Base-by-base conservation (phyloP, 2,329 filamentous ascomycete genomes). In the Pseudocercospora macadamiae region DNA sequence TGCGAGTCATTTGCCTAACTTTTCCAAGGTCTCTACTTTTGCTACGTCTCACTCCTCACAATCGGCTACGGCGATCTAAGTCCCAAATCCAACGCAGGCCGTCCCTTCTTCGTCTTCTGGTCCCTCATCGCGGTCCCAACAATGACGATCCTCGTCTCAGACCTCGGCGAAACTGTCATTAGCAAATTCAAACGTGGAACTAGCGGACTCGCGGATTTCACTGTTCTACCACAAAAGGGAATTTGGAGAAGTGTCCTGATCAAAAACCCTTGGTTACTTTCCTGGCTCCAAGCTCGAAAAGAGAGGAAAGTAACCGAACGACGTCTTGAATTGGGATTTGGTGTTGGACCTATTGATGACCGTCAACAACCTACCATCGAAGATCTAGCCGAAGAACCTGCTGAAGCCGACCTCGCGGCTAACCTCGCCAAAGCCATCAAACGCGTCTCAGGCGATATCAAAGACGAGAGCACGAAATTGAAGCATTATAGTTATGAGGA, bases 71-170 rank as follows among this genome's bases (percentile, higher is more conserved):
- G 93, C 3, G 91, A 96, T 64, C 74, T 88, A 4, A 86, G 87
- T 1, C 91, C 91, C 0, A 79, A 86, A n/a, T 90, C 88, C 1
- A 93, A 92, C 63, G 83, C 87, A 0, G 91, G 90, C 1, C 87
- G 90, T 55, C 86, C 90, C 0, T 96, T 96, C 72, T 97, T 96
- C 68, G 90, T 97, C n/a, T 87, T 96, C 56, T 97, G 93, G 93
- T 90, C 88, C 12, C 74, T 97, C 1, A 82, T 96, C 23, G 91
- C 92, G 0, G 81, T 96, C 2, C 93, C 93, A 0, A 93, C 90
- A 2, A 93, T 93, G 83, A 96, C 93, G 0, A 87, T 96, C 16
- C 82, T 97, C 10, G 89, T 96, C 63, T 89, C 86, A 9, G 89
- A 93, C 65, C 89, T 95, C 59, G 90, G 89, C 21, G 89, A 96